Evolutionary conservation across 75 land plant genomes (phyloP).

Genomic region (Larix kaempferi): DNA sequence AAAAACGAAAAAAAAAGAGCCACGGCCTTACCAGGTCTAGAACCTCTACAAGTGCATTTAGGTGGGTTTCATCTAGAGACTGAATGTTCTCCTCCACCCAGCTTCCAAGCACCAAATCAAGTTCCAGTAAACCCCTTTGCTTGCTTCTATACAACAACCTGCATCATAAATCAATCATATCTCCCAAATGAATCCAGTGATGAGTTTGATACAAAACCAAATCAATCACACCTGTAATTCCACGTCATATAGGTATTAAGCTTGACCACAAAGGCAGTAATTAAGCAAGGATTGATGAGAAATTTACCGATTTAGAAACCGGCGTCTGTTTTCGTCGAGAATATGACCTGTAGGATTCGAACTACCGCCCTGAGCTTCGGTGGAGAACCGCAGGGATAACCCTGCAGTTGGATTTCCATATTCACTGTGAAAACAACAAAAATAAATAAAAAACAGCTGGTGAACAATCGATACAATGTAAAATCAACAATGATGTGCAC

Average conservation of each 20-base stretch:
- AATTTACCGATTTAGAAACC: neutral
- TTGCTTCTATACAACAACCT: constrained; percentile 85
- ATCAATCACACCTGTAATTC: neutral
- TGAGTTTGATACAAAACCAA: neutral
- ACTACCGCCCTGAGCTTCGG: neutral
- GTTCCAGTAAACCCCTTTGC: constrained; percentile 85
- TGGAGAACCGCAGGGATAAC: constrained; percentile 1
- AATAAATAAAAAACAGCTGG: neutral
- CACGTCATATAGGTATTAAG: neutral
- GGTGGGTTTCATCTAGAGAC: constrained; percentile 63
- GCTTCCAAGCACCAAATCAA: constrained; percentile 93
- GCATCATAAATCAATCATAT: neutral
- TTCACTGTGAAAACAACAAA: neutral
- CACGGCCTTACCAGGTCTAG: constrained; percentile 65
- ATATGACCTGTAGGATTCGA: neutral
- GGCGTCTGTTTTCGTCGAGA: constrained; percentile 7
- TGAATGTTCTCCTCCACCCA: constrained; percentile 85
- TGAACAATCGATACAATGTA: neutral
- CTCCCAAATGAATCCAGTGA: neutral
- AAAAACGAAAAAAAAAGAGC: too few relatives aligned
- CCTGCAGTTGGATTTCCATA: constrained; percentile 3
- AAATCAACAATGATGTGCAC: neutral
- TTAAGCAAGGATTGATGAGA: neutral
- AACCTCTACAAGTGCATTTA: constrained; percentile 63
- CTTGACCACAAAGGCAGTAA: neutral